A percentile compares a stretch with the other conserved stretches of the same genome.
These are phyloP conservation scores for Fusarium palustre DNA, from an alignment of 2,329 filamentous ascomycete genomes.

Conservation along the genomic window DNA sequence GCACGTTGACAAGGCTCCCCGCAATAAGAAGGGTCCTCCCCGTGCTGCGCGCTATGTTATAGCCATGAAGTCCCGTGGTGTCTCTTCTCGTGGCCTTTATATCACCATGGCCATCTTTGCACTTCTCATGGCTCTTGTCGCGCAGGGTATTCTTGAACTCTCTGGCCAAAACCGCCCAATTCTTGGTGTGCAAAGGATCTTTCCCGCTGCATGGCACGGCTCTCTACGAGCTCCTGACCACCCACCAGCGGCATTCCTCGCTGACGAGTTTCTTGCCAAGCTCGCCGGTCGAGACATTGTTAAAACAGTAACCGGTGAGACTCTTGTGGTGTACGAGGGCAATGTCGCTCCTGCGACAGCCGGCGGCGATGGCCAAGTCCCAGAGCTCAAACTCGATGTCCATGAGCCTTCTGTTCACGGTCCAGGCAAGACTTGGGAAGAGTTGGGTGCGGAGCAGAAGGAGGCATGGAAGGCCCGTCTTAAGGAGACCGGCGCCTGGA, in stretches of 20 bases:
- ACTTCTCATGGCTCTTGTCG: constrained; percentile 70
- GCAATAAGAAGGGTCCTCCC: constrained; percentile 55
- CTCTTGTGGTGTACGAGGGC: constrained; percentile 54
- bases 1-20: constrained; percentile 52
- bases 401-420: constrained; percentile 62
- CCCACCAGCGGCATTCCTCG: constrained; percentile 45
- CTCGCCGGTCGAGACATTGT: constrained; percentile 52
- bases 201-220: constrained; percentile 61
- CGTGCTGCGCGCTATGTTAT: constrained; percentile 77
- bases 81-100: constrained; percentile 64
- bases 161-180: constrained; percentile 67
- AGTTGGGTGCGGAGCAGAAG: constrained; percentile 72
- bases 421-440: constrained; percentile 75
- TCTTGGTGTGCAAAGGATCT: constrained; percentile 65
- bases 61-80: constrained; percentile 65
- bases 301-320: constrained; percentile 50
- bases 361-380: constrained; percentile 31
- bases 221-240: constrained; percentile 46
- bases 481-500: constrained; percentile 79
- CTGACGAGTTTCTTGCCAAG: constrained; percentile 53
- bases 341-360: constrained; percentile 31
- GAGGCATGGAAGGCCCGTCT: constrained; percentile 77
- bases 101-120: constrained; percentile 67
- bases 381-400: constrained; percentile 56
- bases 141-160: constrained; percentile 74